Conservation (phyloP, 106 monocot genomes). For the Apostasia shenzhenica region DNA sequence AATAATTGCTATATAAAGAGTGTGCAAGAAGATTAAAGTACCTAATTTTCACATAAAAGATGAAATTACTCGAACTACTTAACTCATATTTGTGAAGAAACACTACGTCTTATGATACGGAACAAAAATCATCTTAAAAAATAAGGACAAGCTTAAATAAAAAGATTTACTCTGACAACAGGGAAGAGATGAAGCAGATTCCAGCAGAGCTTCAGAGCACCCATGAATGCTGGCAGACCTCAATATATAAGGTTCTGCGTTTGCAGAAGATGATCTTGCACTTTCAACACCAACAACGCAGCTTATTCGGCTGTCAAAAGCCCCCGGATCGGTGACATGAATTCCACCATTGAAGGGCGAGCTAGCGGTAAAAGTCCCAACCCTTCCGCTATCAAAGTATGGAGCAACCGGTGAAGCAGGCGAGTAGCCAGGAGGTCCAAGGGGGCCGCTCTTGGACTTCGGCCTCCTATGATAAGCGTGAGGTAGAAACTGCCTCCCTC, state of each 20-base stretch:
- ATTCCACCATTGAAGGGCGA: slow-evolving; percentile 69
- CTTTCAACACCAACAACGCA: slow-evolving; percentile 9
- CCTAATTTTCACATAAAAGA: too few relatives aligned
- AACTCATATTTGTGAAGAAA: too few relatives aligned
- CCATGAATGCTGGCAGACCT: slow-evolving; percentile 45
- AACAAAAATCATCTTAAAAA: not conserved
- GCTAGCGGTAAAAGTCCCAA: slow-evolving; percentile 25
- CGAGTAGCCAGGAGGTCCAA: slow-evolving; percentile 46
- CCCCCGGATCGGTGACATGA: slow-evolving; percentile 26
- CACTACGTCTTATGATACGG: too few relatives aligned
- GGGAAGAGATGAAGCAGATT: slow-evolving; percentile 52
- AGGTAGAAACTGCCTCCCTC: slow-evolving; percentile 13
- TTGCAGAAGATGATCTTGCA: slow-evolving; percentile 25
- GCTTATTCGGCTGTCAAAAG: slow-evolving; percentile 16
- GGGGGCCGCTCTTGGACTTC: slow-evolving; percentile 90
- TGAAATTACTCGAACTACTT: too few relatives aligned
- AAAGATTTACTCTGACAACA: slow-evolving; percentile 35
- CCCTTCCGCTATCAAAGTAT: slow-evolving; percentile 46
- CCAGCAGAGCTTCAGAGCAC: slow-evolving; percentile 40
- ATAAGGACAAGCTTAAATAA: not conserved
- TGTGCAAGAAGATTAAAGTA: too few relatives aligned
- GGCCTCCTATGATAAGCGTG: slow-evolving; percentile 48
- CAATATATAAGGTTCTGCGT: slow-evolving; percentile 36
- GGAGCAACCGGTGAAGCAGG: slow-evolving; percentile 44
- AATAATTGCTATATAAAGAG: too few relatives aligned